Conservation (phyloP, 805 yeast species). For the Ogataea neopini region DNA sequence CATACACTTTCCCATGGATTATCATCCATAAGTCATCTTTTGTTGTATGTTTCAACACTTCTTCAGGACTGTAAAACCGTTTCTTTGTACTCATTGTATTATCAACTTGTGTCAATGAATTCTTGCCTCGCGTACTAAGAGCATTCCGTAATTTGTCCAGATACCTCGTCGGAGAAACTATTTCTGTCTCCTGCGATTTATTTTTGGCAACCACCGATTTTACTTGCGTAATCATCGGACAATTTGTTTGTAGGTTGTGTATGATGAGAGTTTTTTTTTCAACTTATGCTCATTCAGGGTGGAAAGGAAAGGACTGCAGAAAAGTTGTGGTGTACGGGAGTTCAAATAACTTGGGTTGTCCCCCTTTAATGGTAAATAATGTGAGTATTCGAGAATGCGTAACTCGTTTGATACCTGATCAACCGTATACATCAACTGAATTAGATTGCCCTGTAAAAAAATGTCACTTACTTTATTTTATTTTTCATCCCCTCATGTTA, state of each 20-base stretch:
- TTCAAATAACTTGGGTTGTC: too few species aligned
- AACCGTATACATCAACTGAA: too few species aligned
- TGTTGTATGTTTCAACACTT: slow-evolving; percentile 47
- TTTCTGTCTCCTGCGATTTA: background rate
- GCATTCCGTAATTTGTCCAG: background rate
- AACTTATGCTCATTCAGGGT: too few species aligned
- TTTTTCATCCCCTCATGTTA: background rate
- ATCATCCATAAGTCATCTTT: slow-evolving; percentile 71
- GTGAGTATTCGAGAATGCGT: too few species aligned
- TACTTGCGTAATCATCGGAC: slow-evolving; percentile 4
- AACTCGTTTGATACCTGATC: too few species aligned
- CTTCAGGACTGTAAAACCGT: slow-evolving; percentile 29
- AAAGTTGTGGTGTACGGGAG: slow-evolving; percentile 2
- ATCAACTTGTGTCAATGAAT: background rate
- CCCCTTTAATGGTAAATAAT: too few species aligned
- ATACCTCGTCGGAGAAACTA: background rate
- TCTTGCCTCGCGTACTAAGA: background rate
- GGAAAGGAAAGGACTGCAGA: too few species aligned
- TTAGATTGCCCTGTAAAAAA: background rate
- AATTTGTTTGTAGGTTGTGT: too few species aligned
- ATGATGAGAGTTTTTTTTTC: too few species aligned
- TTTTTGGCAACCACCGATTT: slow-evolving; percentile 3
- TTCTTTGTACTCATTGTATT: background rate
- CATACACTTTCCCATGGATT: slow-evolving; percentile 66
- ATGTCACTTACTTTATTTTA: background rate